Base-by-base conservation (phyloP, 768 basidiomycete species). In the Chalciporus sphaerocephalus region DNA sequence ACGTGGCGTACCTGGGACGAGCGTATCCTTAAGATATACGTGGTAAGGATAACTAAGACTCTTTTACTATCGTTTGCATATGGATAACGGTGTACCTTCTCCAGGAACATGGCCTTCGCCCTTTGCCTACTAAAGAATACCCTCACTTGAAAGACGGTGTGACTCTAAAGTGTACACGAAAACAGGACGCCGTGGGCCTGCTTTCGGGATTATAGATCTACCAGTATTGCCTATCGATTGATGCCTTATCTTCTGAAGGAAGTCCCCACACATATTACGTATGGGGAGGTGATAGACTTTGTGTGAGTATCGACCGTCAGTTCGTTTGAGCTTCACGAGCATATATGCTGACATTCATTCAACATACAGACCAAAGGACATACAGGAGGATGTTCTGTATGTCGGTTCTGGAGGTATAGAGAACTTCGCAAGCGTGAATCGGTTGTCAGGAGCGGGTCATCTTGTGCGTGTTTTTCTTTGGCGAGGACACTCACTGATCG, bases 341-440 rank as follows among this genome's bases (percentile, higher is more conserved):
- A n/a, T n/a, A n/a, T n/a, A n/a, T n/a, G 22, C 1, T 16, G 17
- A 41, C 23, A 6, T 18, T 4, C 16, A 23, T 6, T n/a, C 10
- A 2, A 18, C n/a, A 43, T 15, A 22, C 21, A 40, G 0, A 15
- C 4, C 0, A 37, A 34, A 13, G 20, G 16, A n/a, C n/a, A n/a
- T n/a, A 24, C 47, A 22, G 12, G 3, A 39, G 2, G 39, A 51
- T 0, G 32, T 20, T 2, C 39, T 44, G 8, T 9, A 42, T n/a
- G 10, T 17, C 12, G 50, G 30, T n/a, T 44, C 39, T 10, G 32
- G 40, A 6, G 46, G 46, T 1, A 38, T 45, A 28, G 7, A 6
- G 10, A 45, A 45, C 6, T 54, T 27, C 6, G 40, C 50, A 0
- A 47, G 53, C 24, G 40, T 27, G 13, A 40, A 40, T 1, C 17